These are phyloP conservation scores for Magnolia sinica DNA, from an alignment of 164 flowering plant species.

Conservation along the genomic window DNA sequence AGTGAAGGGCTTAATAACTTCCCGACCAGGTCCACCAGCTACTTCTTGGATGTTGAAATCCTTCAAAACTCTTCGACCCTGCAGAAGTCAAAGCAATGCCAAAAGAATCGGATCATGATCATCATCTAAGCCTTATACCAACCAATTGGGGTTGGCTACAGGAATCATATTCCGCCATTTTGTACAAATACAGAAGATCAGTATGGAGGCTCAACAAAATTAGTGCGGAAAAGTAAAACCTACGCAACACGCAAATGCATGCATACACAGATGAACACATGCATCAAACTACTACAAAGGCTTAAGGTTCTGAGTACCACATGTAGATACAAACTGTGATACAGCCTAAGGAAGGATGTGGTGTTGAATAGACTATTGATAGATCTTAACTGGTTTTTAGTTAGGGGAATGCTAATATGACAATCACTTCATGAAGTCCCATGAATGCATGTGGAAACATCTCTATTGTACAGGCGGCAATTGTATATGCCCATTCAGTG, in stretches of 20 bases:
- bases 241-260: not conserved
- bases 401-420: not conserved
- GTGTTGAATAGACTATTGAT: not conserved
- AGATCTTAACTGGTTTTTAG: not conserved
- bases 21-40: slow-evolving; percentile 36
- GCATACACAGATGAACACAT: not conserved
- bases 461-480: not conserved
- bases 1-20: slow-evolving; percentile 3
- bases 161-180: too few relatives aligned
- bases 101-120: too few relatives aligned
- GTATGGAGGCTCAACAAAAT: not conserved
- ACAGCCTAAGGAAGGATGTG: not conserved
- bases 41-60: slow-evolving; percentile 42
- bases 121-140: too few relatives aligned
- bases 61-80: slow-evolving; percentile 32
- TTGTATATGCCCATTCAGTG: not conserved
- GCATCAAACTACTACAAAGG: not conserved
- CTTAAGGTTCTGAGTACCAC: not conserved
- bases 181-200: not conserved
- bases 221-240: too few relatives aligned
- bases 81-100: not conserved
- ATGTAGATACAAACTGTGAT: not conserved
- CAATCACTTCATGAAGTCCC: not conserved
- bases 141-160: too few relatives aligned
- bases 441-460: too few relatives aligned